phyloP scores from a whole-genome alignment of 2,329 filamentous ascomycete genomes.

The Sporothrix luriei region DNA sequence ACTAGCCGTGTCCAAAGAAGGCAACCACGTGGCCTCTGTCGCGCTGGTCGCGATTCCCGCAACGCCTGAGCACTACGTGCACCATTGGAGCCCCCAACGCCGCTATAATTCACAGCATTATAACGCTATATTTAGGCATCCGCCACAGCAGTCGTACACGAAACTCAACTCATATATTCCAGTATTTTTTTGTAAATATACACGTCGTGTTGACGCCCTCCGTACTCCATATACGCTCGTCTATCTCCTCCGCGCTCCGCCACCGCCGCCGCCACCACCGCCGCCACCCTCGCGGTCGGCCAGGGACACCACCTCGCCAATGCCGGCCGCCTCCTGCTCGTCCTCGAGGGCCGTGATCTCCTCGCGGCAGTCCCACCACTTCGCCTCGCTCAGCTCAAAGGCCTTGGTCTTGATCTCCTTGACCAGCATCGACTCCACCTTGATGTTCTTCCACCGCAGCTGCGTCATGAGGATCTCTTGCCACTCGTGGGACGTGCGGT shows the following conservation, averaged over 20 bases:
- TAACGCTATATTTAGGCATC: neutral
- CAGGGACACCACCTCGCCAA: constrained; percentile 89
- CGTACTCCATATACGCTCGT: too few relatives aligned
- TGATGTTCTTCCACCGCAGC: constrained; percentile 67
- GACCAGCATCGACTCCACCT: constrained; percentile 68
- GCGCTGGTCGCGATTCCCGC: constrained; percentile 18
- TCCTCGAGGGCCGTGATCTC: constrained; percentile 90
- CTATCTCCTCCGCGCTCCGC: constrained; percentile 35
- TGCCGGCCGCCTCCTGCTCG: constrained; percentile 92
- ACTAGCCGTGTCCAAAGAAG: neutral
- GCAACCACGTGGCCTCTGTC: constrained; percentile 21
- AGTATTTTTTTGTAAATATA: too few relatives aligned
- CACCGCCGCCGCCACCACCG: constrained; percentile 56
- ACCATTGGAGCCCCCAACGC: neutral
- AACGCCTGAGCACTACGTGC: constrained; percentile 32
- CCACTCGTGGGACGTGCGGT: constrained; percentile 84
- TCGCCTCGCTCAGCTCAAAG: constrained; percentile 89
- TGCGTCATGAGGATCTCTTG: constrained; percentile 81
- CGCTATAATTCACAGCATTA: neutral
- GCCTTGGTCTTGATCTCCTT: constrained; percentile 94
- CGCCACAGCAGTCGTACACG: neutral
- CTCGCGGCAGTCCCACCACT: constrained; percentile 98
- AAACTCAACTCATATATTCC: too few relatives aligned
- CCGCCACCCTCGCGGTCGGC: constrained; percentile 67
- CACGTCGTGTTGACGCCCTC: too few relatives aligned